Evolutionary conservation across 352 stramenopile species (phyloP).

Genomic region (Phytophthora hibernalis): DNA sequence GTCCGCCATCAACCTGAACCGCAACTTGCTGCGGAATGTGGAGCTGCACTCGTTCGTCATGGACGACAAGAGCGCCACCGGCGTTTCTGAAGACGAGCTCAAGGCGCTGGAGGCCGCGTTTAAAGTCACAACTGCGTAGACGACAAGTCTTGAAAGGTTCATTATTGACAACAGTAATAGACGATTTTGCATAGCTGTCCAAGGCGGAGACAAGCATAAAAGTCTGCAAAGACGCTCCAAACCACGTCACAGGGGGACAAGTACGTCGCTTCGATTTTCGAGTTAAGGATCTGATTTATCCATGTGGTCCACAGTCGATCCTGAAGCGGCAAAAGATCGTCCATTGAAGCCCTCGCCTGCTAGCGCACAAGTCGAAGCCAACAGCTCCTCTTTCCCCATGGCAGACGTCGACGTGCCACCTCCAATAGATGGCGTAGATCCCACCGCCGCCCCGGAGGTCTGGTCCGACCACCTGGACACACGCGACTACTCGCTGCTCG

Average conservation of each 20-base stretch:
- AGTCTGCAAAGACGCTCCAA: slow-evolving; percentile 13
- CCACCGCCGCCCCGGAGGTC: slow-evolving; percentile 28
- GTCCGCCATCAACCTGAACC: slow-evolving; percentile 59
- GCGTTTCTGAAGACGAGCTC: slow-evolving; percentile 43
- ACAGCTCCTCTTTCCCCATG: slow-evolving; percentile 11
- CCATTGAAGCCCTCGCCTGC: slow-evolving; percentile 24
- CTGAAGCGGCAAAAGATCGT: slow-evolving; percentile 31
- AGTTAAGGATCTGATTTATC: slow-evolving; percentile 43
- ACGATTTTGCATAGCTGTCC: slow-evolving; percentile 3
- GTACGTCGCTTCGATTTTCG: slow-evolving; percentile 23
- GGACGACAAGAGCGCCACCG: slow-evolving; percentile 43
- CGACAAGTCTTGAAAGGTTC: not conserved
- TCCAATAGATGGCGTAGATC: slow-evolving; percentile 9
- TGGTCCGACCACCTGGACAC: slow-evolving; percentile 70
- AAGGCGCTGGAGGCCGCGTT: slow-evolving; percentile 44
- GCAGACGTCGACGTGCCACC: slow-evolving; percentile 5
- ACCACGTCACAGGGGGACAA: slow-evolving; percentile 15
- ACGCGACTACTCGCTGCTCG: slow-evolving; percentile 70
- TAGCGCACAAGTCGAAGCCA: slow-evolving; percentile 2
- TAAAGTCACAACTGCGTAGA: slow-evolving; percentile 31
- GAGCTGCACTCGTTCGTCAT: slow-evolving; percentile 65
- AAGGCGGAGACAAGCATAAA: not conserved
- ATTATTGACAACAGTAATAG: slow-evolving; percentile 7
- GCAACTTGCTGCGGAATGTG: slow-evolving; percentile 45
- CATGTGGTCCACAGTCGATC: slow-evolving; percentile 27